A percentile compares a stretch with the other conserved stretches of the same genome.
phyloP scores from a whole-genome alignment of 108 stramenopile species.

The Aurantiochytrium sp. region DNA sequence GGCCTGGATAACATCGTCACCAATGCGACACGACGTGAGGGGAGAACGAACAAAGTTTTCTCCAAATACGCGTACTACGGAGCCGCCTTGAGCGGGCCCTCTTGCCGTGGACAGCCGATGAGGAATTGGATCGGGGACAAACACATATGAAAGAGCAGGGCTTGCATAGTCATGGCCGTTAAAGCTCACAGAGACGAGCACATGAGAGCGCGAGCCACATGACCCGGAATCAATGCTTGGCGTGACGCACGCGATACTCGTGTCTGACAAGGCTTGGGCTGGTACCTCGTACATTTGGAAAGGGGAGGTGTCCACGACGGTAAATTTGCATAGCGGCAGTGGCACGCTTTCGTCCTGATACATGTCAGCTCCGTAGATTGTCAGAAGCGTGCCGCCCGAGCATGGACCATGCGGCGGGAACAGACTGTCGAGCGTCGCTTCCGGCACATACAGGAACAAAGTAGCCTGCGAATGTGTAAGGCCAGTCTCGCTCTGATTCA shows the following conservation, averaged over 20 bases:
- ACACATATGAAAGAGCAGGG: neutral
- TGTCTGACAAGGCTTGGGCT: neutral
- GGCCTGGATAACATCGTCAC: neutral
- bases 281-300: too few species aligned
- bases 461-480: neutral
- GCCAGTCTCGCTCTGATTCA: too few species aligned
- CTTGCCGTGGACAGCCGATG: neutral
- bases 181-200: neutral
- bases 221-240: neutral
- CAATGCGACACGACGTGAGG: neutral
- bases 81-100: neutral
- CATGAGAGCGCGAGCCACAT: neutral
- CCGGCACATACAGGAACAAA: constrained; percentile 47
- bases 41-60: neutral
- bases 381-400: constrained; percentile 52
- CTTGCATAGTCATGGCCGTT: neutral
- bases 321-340: too few species aligned
- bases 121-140: neutral
- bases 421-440: constrained; percentile 40
- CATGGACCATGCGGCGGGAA: constrained; percentile 51
- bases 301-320: too few species aligned
- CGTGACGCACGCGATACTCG: neutral
- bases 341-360: too few species aligned
- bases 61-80: neutral
- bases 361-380: constrained; percentile 35